Evolutionary conservation across 768 basidiomycete species (phyloP), one percentile per base, ranked within the genome.

Genomic region (Lyophyllum semitale): DNA sequence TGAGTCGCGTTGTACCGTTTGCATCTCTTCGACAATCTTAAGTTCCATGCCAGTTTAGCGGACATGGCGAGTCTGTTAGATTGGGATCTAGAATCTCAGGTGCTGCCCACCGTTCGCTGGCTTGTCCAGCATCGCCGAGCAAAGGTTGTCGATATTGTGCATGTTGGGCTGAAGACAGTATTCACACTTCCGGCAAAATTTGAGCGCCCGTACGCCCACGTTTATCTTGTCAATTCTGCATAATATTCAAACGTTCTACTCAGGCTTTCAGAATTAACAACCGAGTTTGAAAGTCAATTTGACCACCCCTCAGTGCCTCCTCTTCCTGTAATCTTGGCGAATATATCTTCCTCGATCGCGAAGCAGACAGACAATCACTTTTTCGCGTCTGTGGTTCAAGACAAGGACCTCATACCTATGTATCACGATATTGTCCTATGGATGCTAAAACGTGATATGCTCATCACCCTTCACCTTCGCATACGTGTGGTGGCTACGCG

Each of bases 91-190:
- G 85, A 93, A 60, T 76, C 82, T 0, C 92, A 96, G 62, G 80
- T 96, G 0, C 91, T 90, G 64, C 91, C 94, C 0, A 84, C 91
- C n/a, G 95, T 96, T 8, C 84, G 93, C 17, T 94, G 94, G 83
- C 78, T 99, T 27, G 90, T 98, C 27, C 87, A 92, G 55, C 94
- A 95, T 71, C 82, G 92, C 50, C 83, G 92, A 64, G 96, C 93
- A 5, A 93, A 93, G 62, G 76, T 98, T 25, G 88, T 97, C 40
- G 95, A 98, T 58, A 82, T 86, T 17, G 84, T 98, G 29, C 91
- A 94, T 63, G 74, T 71, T 3, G 83, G 87, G 42, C 70, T 98
- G 41, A 89, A 91, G 69, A 95, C 91, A 0, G 81, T 93, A 0
- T 97, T 95, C 63, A 80, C 85, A 4, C 76, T 95, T 38, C 82